Evolutionary conservation across 768 basidiomycete genomes (phyloP), one percentile per base, ranked within the genome.

Genomic region (Podaxis mareebaensis): DNA sequence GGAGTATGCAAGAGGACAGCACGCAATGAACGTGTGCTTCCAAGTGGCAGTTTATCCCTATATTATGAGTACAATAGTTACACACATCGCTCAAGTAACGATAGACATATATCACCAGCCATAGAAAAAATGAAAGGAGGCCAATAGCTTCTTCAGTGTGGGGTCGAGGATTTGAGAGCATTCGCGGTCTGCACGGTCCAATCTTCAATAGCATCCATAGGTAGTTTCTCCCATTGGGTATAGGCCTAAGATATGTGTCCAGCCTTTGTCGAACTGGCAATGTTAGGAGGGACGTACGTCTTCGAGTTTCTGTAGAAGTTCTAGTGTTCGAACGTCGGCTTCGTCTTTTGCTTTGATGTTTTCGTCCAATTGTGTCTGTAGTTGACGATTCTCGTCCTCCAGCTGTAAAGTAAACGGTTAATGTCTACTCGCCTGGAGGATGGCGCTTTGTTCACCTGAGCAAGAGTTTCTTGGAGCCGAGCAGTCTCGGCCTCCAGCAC

Each of bases 171-270:
- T 60, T 75, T 78, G 4, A 78, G 65, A 1, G 81, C 71, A 64
- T 79, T 77, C 24, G 67, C 72, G 73, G 84, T 72, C 74, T 84
- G 74, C 65, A 90, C 73, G 58, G 85, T 74, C 86, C 86, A 71
- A 69, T 77, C 74, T 52, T 83, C 80, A n/a, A 92, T 83, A 28
- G 89, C 84, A n/a, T 90, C 87, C 56, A 81, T 76, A 1, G 88
- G 86, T 7, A 90, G 69, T 28, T 81, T 75, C 60, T 74, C 72
- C 85, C 88, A 91, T 58, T 77, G 78, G 11, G 76, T 73, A 56
- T 78, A 78, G 87, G 63, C 60, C 63, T 49, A 54, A 40, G 20
- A 24, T 33, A 49, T n/a, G 58, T 48, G 17, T 42, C 49, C 40
- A 22, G 55, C 13, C 5, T 24, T 22, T 11, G 62, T 52, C 39